phyloP scores from a whole-genome alignment of 768 basidiomycete species.

The Suillus subluteus region DNA sequence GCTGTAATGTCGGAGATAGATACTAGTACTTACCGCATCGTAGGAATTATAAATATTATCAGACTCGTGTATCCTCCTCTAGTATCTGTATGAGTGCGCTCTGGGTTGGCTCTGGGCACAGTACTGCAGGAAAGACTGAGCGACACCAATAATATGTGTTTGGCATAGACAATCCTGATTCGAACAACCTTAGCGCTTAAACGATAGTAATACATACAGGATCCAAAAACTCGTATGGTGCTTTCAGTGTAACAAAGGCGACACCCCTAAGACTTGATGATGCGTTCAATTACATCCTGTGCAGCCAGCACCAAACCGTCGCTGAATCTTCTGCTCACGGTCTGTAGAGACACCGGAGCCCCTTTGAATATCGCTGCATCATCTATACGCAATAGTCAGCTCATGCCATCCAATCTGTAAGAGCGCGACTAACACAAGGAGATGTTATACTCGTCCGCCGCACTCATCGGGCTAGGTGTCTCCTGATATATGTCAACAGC shows the following conservation, averaged over 20 bases:
- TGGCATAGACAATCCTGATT: neutral
- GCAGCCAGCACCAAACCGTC: slow-evolving; percentile 33
- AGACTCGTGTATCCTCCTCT: neutral
- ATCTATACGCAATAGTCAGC: slow-evolving; percentile 22
- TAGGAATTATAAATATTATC: neutral
- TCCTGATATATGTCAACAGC: slow-evolving; percentile 24
- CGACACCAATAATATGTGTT: neutral
- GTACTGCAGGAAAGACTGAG: neutral
- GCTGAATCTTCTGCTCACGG: slow-evolving; percentile 28
- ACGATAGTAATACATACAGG: neutral
- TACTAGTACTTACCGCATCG: neutral
- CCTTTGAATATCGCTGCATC: slow-evolving; percentile 22
- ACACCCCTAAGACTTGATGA: slow-evolving; percentile 23
- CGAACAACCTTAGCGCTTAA: neutral
- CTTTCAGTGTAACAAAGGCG: slow-evolving; percentile 13
- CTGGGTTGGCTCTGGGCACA: neutral
- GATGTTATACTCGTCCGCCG: slow-evolving; percentile 25
- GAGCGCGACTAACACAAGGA: slow-evolving; percentile 21
- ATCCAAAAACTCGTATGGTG: neutral
- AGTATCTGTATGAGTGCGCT: neutral
- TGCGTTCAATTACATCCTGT: slow-evolving; percentile 27
- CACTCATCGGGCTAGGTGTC: slow-evolving; percentile 16
- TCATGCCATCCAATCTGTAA: neutral
- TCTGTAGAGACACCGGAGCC: slow-evolving; percentile 26
- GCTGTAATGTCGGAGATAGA: neutral